A percentile compares a stretch with the other conserved stretches of the same genome.
Conservation (phyloP, 768 basidiomycete species). For the Flagelloscypha sp. region DNA sequence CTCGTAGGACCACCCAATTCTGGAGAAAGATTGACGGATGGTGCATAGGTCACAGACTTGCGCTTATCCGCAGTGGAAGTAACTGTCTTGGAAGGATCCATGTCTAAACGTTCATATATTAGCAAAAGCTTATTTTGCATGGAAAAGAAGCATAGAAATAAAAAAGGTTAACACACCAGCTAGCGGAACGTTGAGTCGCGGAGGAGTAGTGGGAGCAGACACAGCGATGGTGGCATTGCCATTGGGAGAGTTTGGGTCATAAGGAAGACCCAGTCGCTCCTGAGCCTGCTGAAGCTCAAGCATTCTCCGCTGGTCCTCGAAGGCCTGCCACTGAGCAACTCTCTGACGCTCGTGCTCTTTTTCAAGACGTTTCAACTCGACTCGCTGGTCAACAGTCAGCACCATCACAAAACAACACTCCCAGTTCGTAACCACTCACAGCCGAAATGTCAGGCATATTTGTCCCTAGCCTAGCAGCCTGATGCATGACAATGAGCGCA, state of each 20-base stretch:
- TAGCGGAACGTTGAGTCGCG: slow-evolving; percentile 70
- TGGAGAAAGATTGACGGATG: slow-evolving; percentile 66
- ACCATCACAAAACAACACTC: neutral
- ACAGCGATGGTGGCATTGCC: slow-evolving; percentile 55
- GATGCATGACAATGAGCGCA: slow-evolving; percentile 10
- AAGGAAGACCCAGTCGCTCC: slow-evolving; percentile 71
- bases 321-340: slow-evolving; percentile 74
- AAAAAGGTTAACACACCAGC: too few relatives aligned
- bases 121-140: too few relatives aligned
- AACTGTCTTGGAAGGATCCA: slow-evolving; percentile 64
- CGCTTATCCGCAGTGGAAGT: slow-evolving; percentile 63
- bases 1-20: slow-evolving; percentile 46
- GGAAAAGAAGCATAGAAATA: too few relatives aligned
- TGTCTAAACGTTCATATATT: too few relatives aligned
- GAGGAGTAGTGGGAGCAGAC: slow-evolving; percentile 84
- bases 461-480: slow-evolving; percentile 80
- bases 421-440: slow-evolving; percentile 38
- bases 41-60: slow-evolving; percentile 81
- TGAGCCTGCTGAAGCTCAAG: slow-evolving; percentile 88
- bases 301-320: slow-evolving; percentile 94
- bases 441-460: slow-evolving; percentile 83
- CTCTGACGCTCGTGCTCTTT: slow-evolving; percentile 94
- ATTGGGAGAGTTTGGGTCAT: slow-evolving; percentile 39
- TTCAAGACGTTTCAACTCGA: slow-evolving; percentile 77
- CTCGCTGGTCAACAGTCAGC: slow-evolving; percentile 48